Conservation (phyloP, 1,139 yeast species). For the Yamadazyma atmosphaerica region DNA sequence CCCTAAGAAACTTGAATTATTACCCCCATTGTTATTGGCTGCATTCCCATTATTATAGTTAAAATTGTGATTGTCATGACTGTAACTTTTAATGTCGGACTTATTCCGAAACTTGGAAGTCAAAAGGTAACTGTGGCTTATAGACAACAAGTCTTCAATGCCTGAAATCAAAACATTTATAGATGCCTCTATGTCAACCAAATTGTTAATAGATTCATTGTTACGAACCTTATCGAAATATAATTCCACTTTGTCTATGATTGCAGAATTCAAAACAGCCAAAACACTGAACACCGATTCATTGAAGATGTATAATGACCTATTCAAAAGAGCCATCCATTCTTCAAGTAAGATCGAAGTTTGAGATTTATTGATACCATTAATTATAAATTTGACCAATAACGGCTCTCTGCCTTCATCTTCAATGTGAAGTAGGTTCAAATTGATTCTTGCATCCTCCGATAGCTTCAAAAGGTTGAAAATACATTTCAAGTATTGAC, state of each 20-base stretch:
- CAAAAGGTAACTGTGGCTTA: slow-evolving; percentile 59
- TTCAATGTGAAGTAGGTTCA: slow-evolving; percentile 33
- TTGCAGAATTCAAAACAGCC: slow-evolving; percentile 47
- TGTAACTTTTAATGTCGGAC: slow-evolving; percentile 14
- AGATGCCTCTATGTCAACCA: slow-evolving; percentile 42
- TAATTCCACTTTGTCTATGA: slow-evolving; percentile 45
- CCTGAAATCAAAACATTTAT: slow-evolving; percentile 61
- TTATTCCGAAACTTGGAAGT: slow-evolving; percentile 30
- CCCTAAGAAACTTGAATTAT: slow-evolving; percentile 57
- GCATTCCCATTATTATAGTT: slow-evolving; percentile 3
- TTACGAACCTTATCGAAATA: slow-evolving; percentile 28
- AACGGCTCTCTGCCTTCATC: slow-evolving; percentile 34
- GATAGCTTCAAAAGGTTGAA: slow-evolving; percentile 33
- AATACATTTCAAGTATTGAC: slow-evolving; percentile 31
- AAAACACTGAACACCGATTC: slow-evolving; percentile 54
- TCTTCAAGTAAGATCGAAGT: slow-evolving; percentile 44
- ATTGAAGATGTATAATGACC: slow-evolving; percentile 47
- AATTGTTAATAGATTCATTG: slow-evolving; percentile 19
- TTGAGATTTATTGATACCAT: slow-evolving; percentile 36
- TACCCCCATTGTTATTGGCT: slow-evolving; percentile 16
- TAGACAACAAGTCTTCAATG: slow-evolving; percentile 59
- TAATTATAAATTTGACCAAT: slow-evolving; percentile 34
- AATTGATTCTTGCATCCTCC: slow-evolving; percentile 27
- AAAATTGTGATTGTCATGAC: neutral
- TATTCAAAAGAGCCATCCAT: slow-evolving; percentile 48